phyloP scores from a whole-genome alignment of 805 yeast genomes.

The Candida caryicola region DNA sequence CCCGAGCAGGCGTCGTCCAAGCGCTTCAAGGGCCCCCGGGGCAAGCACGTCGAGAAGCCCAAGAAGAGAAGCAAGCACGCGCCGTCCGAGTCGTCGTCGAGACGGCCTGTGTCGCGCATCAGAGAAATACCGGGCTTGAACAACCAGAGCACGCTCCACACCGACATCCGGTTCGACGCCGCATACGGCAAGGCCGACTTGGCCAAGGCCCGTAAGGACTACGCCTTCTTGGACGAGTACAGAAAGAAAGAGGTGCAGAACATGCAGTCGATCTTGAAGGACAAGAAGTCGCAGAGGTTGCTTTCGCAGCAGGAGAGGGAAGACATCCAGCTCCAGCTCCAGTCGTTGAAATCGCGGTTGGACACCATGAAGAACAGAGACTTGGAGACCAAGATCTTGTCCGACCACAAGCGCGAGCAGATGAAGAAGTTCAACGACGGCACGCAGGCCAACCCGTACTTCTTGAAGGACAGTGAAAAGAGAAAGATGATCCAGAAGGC shows the following conservation, averaged over 20 bases:
- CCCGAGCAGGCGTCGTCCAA: background rate
- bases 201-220: slow-evolving; percentile 65
- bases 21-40: background rate
- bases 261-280: slow-evolving; percentile 54
- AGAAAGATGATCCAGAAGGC: slow-evolving; percentile 73
- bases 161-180: slow-evolving; percentile 88
- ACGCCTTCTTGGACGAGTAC: slow-evolving; percentile 83
- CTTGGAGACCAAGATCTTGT: slow-evolving; percentile 62
- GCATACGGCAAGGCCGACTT: slow-evolving; percentile 83
- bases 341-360: slow-evolving; percentile 63
- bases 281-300: slow-evolving; percentile 44
- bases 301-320: slow-evolving; percentile 46
- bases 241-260: slow-evolving; percentile 68
- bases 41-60: slow-evolving; percentile 1
- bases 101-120: slow-evolving; percentile 62
- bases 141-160: slow-evolving; percentile 46
- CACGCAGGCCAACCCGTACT: slow-evolving; percentile 51
- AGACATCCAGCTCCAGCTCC: slow-evolving; percentile 53
- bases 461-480: slow-evolving; percentile 66
- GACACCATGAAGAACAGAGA: slow-evolving; percentile 73
- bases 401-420: slow-evolving; percentile 55
- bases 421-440: slow-evolving; percentile 45
- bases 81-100: slow-evolving; percentile 77
- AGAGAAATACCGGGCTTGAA: slow-evolving; percentile 73
- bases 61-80: slow-evolving; percentile 68